These are phyloP conservation scores for Aquilaria yunnanensis DNA, from an alignment of 345 rosid genomes.

Conservation along the genomic window DNA sequence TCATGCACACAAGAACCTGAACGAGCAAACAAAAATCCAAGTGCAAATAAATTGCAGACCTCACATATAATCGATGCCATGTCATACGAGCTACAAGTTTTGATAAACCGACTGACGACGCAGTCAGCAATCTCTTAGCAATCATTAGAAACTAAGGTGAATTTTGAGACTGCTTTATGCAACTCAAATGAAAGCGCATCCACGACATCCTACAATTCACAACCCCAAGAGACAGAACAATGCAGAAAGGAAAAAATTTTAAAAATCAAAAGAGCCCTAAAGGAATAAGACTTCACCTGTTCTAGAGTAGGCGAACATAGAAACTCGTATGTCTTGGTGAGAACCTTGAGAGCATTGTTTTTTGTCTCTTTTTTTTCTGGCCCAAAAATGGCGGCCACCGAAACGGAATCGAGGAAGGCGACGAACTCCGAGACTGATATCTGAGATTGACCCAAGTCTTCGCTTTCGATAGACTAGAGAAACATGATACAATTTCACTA, in stretches of 20 bases:
- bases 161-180: slow-evolving; percentile 60
- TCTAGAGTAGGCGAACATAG: slow-evolving; percentile 40
- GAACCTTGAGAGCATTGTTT: slow-evolving; percentile 33
- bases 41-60: slow-evolving; percentile 28
- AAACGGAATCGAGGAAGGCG: slow-evolving; percentile 38
- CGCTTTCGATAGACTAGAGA: slow-evolving; percentile 35
- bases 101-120: slow-evolving; percentile 42
- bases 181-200: slow-evolving; percentile 72
- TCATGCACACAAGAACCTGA: too few species aligned
- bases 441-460: slow-evolving; percentile 29
- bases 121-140: slow-evolving; percentile 44
- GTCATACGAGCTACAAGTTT: slow-evolving; percentile 66
- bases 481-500: neutral
- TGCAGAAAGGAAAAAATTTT: neutral
- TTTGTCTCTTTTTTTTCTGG: slow-evolving; percentile 27
- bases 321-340: slow-evolving; percentile 28
- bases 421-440: slow-evolving; percentile 39
- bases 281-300: slow-evolving; percentile 35
- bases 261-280: neutral
- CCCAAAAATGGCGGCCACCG: slow-evolving; percentile 23
- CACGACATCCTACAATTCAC: slow-evolving; percentile 36
- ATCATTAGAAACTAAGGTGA: slow-evolving; percentile 40
- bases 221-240: slow-evolving; percentile 4
- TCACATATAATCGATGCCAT: slow-evolving; percentile 82
- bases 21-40: neutral